These are phyloP conservation scores for Prototheca stagnorum DNA, from an alignment of 163 green algal genomes.

Conservation along the genomic window DNA sequence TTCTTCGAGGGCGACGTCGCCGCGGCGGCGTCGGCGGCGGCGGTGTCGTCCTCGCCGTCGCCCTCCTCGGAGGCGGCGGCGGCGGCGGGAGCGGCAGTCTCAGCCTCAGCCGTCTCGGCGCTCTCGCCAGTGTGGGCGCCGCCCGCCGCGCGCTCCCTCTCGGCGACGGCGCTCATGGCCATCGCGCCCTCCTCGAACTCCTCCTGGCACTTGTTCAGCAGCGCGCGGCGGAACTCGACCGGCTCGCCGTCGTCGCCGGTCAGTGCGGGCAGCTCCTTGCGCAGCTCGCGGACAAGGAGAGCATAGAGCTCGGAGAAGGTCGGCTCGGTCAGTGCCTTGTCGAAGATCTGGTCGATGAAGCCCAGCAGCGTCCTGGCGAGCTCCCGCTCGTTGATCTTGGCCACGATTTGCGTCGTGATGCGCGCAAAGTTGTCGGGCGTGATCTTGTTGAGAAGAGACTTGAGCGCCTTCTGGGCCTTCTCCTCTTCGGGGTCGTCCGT, in stretches of 20 bases:
- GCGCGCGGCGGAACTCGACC: conserved; percentile 57
- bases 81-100: no score
- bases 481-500: conserved; percentile 80
- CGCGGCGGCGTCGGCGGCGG: conserved; percentile 25
- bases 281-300: conserved; percentile 40
- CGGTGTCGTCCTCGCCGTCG: no score
- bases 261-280: conserved; percentile 35
- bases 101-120: no score
- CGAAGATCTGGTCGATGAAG: conserved; percentile 82
- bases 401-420: conserved; percentile 38
- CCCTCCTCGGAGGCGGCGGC: no score
- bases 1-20: conserved; percentile 13
- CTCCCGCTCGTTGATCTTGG: conserved; percentile 55
- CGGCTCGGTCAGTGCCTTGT: conserved; percentile 89
- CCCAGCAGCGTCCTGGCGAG: conserved; percentile 49
- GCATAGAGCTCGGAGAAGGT: conserved; percentile 91
- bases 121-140: no score
- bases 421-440: conserved; percentile 93
- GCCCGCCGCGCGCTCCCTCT: conserved; percentile 40
- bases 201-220: conserved; percentile 86
- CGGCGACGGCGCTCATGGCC: conserved; percentile 50
- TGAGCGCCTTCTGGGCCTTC: conserved; percentile 78
- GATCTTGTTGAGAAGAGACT: conserved; percentile 94
- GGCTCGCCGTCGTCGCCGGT: conserved; percentile 17
- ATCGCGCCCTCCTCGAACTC: conserved; percentile 68